phyloP scores from a whole-genome alignment of 2,329 filamentous ascomycete genomes.

The Pyricularia sp. region DNA sequence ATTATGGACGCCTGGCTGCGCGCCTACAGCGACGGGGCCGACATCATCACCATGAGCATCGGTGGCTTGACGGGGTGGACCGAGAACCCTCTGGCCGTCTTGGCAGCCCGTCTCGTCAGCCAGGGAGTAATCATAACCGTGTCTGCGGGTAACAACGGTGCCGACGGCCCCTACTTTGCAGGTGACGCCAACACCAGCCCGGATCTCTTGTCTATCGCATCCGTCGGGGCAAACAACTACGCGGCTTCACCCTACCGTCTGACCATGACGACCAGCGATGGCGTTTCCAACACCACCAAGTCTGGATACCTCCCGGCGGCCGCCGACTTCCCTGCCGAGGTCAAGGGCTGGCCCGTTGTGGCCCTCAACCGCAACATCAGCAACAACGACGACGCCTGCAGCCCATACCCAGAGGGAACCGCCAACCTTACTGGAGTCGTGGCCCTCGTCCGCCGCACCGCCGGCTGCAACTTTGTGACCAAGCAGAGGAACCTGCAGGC shows the following conservation, averaged over 20 bases:
- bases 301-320: constrained; percentile 10
- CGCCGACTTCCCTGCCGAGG: constrained; percentile 8
- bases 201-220: constrained; percentile 33
- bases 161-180: not conserved
- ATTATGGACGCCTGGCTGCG: constrained; percentile 24
- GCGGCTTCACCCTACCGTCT: constrained; percentile 10
- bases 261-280: constrained; percentile 5
- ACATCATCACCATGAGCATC: constrained; percentile 26
- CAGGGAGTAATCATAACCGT: constrained; percentile 29
- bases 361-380: constrained; percentile 14
- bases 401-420: constrained; percentile 23
- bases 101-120: constrained; percentile 28
- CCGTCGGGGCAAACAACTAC: constrained; percentile 20
- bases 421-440: constrained; percentile 29
- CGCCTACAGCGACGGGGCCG: constrained; percentile 24
- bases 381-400: constrained; percentile 24
- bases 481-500: constrained; percentile 21
- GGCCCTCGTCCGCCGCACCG: constrained; percentile 28
- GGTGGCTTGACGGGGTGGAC: constrained; percentile 14
- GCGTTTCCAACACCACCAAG: constrained; percentile 6
- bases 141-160: constrained; percentile 30
- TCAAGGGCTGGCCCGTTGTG: constrained; percentile 15
- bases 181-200: constrained; percentile 21
- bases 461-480: constrained; percentile 6
- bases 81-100: constrained; percentile 22